Percentiles rank a stretch among this genome's conserved stretches.
phyloP scores from a whole-genome alignment of 2,329 filamentous ascomycete genomes.

The Leptographium radiaticola region DNA sequence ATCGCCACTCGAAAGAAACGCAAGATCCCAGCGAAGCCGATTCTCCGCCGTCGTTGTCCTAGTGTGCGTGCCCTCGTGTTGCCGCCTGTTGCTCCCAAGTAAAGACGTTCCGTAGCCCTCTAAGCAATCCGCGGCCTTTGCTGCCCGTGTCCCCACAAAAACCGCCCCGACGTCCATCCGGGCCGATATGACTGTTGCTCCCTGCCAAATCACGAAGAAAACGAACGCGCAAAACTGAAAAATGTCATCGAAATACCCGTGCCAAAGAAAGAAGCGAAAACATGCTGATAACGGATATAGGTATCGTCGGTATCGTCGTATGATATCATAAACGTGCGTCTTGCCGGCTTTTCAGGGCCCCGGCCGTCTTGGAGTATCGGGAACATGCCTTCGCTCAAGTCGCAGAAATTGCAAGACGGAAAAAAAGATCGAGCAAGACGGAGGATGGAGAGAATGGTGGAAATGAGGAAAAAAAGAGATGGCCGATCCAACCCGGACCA shows the following conservation, averaged over 20 bases:
- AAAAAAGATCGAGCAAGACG: too few species aligned
- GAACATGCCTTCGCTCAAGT: too few species aligned
- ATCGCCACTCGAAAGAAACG: background rate
- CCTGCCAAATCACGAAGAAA: background rate
- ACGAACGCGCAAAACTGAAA: background rate
- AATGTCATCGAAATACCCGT: background rate
- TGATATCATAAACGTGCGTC: background rate
- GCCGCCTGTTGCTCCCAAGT: background rate
- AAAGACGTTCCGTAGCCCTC: background rate
- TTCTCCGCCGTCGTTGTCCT: background rate
- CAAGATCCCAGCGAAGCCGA: background rate
- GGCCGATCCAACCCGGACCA: too few species aligned
- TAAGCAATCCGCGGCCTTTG: background rate
- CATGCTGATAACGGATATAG: background rate
- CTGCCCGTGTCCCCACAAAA: background rate
- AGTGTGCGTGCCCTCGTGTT: background rate
- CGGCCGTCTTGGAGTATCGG: too few species aligned
- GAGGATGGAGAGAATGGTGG: too few species aligned
- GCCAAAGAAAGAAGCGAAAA: background rate
- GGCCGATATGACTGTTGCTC: background rate
- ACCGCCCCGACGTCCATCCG: background rate
- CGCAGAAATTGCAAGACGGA: too few species aligned
- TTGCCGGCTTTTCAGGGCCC: background rate
- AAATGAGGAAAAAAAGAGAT: too few species aligned
- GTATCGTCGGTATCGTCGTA: background rate